Base-by-base conservation (phyloP, 2,329 filamentous ascomycete genomes). In the Aureobasidium namibiae region DNA sequence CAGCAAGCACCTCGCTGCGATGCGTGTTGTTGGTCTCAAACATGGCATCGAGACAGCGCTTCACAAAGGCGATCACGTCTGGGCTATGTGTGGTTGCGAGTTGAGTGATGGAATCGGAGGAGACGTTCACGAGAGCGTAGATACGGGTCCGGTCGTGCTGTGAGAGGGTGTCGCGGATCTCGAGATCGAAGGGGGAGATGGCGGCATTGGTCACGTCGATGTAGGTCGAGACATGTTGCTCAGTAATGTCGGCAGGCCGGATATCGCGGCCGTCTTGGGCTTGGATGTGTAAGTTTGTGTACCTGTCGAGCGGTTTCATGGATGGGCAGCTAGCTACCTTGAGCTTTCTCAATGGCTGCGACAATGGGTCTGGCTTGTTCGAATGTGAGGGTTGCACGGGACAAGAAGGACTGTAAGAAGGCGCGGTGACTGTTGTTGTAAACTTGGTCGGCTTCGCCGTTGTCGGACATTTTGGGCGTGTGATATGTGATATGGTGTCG, bases 1-100 rank as follows among this genome's bases (percentile, higher is more conserved):
- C 76, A 3, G 89, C 91, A 82, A 96, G 86, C 26, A 90, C 82
- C 73, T 99, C 92, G 67, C 85, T 83, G n/a, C 84, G 79, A 9
- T 78, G 80, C 0, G 86, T 90, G 69, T 97, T 97, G 75, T 90
- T 85, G 21, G 83, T 87, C 63, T 95, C 90, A 69, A 97, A 99
- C 83, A 99, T 95, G 66, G 82, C 85, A 70, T 96, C 92, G 0
- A 99, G 81, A 3, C 96, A 72, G 9, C 94, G 81, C 73, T 95
- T 94, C 58, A 97, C 83, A 70, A 90, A 99, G 0, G 88, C 84
- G 33, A 97, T 89, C 75, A 97, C 92, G 65, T 96, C 91, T 0
- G 90, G 77, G 8, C 80, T 82, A 69, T 88, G 89, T 0, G 83
- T 84, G 0, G 94, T 97, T 1, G 92, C 90, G 39, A 96, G 80